These are phyloP conservation scores for Phytophthora parvispora DNA, from an alignment of 352 stramenopile genomes.

Conservation along the genomic window DNA sequence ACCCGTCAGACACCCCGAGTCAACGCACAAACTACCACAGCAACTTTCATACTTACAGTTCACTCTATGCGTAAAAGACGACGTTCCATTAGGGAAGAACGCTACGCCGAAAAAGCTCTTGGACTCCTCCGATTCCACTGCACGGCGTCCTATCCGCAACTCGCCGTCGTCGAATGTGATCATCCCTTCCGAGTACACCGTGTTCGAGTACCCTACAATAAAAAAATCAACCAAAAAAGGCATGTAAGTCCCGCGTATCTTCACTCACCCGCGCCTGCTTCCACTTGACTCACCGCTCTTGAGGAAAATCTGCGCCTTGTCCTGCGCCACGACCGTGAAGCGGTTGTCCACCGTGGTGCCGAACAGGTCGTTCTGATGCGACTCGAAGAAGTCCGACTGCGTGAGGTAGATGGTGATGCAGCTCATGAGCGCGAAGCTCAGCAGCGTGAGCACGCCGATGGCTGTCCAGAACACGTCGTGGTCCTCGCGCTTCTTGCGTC, in stretches of 20 bases:
- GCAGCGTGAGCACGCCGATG: conserved; percentile 71
- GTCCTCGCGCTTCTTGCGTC: conserved; percentile 60
- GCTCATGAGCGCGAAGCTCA: conserved; percentile 77
- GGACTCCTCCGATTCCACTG: conserved; percentile 53
- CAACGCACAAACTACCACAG: neutral
- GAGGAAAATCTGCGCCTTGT: conserved; percentile 82
- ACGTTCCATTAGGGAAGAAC: conserved; percentile 76
- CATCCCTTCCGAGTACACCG: conserved; percentile 74
- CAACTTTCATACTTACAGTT: conserved; percentile 42
- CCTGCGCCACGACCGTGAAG: conserved; percentile 81
- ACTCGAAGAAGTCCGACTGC: conserved; percentile 87
- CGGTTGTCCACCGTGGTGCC: conserved; percentile 84
- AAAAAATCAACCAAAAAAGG: neutral
- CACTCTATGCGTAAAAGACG: conserved; percentile 75
- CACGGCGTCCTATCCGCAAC: conserved; percentile 67
- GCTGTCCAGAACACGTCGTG: conserved; percentile 80
- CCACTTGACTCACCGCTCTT: conserved; percentile 66
- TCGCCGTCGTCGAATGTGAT: conserved; percentile 74
- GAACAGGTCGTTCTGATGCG: conserved; percentile 85
- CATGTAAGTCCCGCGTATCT: neutral
- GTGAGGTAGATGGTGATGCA: conserved; percentile 74
- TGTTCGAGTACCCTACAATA: conserved; percentile 74
- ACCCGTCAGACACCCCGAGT: neutral
- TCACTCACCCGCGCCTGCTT: neutral
- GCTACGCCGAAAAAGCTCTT: conserved; percentile 79